Evolutionary conservation across 306 rosid species (phyloP), one percentile per base, ranked within the genome.

Genomic region (Gastrolobium villosum): DNA sequence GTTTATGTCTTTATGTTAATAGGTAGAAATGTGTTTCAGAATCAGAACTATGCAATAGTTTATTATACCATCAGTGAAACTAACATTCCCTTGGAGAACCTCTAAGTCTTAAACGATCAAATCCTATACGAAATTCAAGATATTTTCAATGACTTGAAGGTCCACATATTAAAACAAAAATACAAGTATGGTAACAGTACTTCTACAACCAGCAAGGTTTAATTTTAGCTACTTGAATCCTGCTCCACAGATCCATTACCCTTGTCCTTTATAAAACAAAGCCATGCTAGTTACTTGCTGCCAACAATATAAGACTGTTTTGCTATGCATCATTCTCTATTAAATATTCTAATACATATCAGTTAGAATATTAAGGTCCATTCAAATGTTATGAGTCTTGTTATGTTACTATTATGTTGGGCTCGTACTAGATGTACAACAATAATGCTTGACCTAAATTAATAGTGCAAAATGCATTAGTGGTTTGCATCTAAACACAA

Each of bases 401-500:
- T 6, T 32, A 66, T 66, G 48, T 41, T 52, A n/a, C 11, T 26
- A 55, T 28, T 40, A 31, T 40, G 57, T 48, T 54, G 59, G 39
- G 10, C 41, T 81, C 1, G 55, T 65, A 4, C 10, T 37, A 8
- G 69, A 7, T 63, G 30, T 67, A 45, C 9, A 56, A 78, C 30
- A 13, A 43, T 36, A 54, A n/a, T 20, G 10, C 34, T 26, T 57
- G 28, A 57, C 53, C 32, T 56, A 77, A 45, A 57, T 56, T 13
- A 45, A 70, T 57, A 65, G 49, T 55, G 55, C 41, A 55, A 55
- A 65, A 76, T 65, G 53, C 14, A 41, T 56, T 45, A 15, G 6
- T 20, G 30, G 7, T 36, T 57, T 43, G n/a, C 44, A 68, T 32
- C 56, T 31, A 54, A 34, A 45, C 20, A 55, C 65, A 78, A 3